Evolutionary conservation across 345 rosid genomes (phyloP).

Genomic region (Sisymbrium irio): DNA sequence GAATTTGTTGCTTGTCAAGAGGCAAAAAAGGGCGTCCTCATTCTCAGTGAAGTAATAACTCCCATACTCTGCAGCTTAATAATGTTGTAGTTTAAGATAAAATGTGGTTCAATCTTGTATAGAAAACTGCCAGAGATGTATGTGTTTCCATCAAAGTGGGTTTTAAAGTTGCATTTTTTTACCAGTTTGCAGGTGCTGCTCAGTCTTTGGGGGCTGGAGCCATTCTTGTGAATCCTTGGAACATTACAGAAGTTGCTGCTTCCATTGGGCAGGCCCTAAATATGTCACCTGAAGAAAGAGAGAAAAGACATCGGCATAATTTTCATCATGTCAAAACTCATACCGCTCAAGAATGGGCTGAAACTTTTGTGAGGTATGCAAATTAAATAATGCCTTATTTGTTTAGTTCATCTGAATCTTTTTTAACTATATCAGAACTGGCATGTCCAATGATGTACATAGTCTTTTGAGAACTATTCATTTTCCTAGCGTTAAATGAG

Average conservation of each 20-base stretch:
- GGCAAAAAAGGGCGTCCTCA: constrained; percentile 94
- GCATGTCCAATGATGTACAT: not conserved
- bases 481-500: not conserved
- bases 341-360: constrained; percentile 99
- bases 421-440: not conserved
- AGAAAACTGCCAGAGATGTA: not conserved
- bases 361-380: constrained; percentile 87
- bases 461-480: no score
- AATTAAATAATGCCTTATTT: not conserved
- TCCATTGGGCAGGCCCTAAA: constrained; percentile 82
- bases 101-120: not conserved
- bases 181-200: constrained; percentile 98
- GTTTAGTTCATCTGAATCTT: not conserved
- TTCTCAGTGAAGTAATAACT: constrained; percentile 91
- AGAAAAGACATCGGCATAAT: constrained; percentile 84
- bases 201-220: constrained; percentile 99
- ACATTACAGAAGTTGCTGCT: constrained; percentile 96
- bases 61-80: constrained; percentile 1
- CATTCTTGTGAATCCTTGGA: constrained; percentile 98
- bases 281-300: constrained; percentile 84
- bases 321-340: constrained; percentile 75
- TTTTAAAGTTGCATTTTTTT: constrained; percentile 14
- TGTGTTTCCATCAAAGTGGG: not conserved
- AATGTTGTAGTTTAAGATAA: not conserved
- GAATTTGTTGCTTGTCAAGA: constrained; percentile 99